Base-by-base conservation (phyloP, 2,329 filamentous ascomycete genomes). In the Fusarium sp. region DNA sequence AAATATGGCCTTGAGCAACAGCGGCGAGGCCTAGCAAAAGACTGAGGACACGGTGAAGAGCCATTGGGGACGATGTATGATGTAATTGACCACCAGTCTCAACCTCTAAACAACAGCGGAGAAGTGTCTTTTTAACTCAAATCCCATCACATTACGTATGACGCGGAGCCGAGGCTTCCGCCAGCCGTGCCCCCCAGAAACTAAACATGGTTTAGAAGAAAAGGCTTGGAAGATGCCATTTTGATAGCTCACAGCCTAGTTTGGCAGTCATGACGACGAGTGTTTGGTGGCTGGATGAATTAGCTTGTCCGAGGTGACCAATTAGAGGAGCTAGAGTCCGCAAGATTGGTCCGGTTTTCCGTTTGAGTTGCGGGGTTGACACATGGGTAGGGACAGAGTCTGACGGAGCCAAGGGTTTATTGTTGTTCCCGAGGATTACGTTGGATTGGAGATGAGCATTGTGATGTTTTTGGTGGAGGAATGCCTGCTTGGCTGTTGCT, bases 21-120 rank as follows among this genome's bases (percentile, higher is more conserved):
- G 61, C 33, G 3, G 29, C 31, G 3, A 77, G 19, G n/a, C 74
- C 66, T 3, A 76, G 18, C 58, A 65, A 31, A 5, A 77, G 37
- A 56, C 60, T 60, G 45, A 77, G n/a, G 0, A 49, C 29, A 31
- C 35, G 72, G 44, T 60, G 45, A 21, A 74, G 18, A 29, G 66
- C 44, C 74, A 76, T 77, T 61, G 23, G 14, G 10, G 27, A 25
- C n/a, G n/a, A n/a, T n/a, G 16, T 39, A 37, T 23, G 19, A n/a
- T 48, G 39, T 15, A 33, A 39, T 41, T 31, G 12, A 51, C 16
- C 9, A 33, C 15, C 8, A 25, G 10, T 33, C 14, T 16, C 11
- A n/a, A 19, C 5, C 2, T 23, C 15, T 14, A 4, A 10, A 11
- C 10, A 35, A 49, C 3, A 10, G 18, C 19, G 31, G 44, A 25